Evolutionary conservation across 495 filamentous ascomycete species (phyloP).

Genomic region (Lindgomyces ingoldianus): DNA sequence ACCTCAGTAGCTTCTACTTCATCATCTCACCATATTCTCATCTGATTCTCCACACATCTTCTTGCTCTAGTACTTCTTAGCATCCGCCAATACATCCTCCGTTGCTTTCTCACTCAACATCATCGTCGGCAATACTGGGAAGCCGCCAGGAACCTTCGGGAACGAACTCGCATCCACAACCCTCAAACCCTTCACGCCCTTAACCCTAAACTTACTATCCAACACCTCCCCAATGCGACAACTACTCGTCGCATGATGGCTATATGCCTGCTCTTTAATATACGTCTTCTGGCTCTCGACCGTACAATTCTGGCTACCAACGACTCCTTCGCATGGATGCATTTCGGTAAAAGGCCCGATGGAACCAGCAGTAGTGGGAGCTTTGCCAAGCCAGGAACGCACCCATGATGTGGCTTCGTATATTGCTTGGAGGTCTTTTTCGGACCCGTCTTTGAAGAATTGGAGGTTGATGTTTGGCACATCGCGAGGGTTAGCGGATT

Average conservation of each 20-base stretch:
- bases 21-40: too few species aligned
- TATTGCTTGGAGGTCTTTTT: conserved; percentile 24
- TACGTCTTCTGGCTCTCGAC: conserved; percentile 32
- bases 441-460: conserved; percentile 29
- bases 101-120: conserved; percentile 28
- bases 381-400: conserved; percentile 29
- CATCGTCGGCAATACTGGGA: conserved; percentile 28
- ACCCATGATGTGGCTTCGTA: conserved; percentile 31
- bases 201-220: conserved; percentile 32
- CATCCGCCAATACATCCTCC: conserved; percentile 1
- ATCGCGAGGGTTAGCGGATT: conserved; percentile 28
- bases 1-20: too few species aligned
- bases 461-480: conserved; percentile 29
- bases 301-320: conserved; percentile 32
- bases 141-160: conserved; percentile 32
- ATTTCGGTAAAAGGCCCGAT: conserved; percentile 29
- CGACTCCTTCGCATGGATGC: conserved; percentile 27
- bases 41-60: too few species aligned
- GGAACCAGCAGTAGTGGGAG: neutral
- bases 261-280: conserved; percentile 33
- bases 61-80: too few species aligned
- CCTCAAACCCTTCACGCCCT: conserved; percentile 33
- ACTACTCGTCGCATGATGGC: conserved; percentile 29
- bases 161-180: conserved; percentile 38
- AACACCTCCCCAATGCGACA: conserved; percentile 33